Evolutionary conservation across 2,329 filamentous ascomycete genomes (phyloP).

Genomic region (Aspergillus sp.): DNA sequence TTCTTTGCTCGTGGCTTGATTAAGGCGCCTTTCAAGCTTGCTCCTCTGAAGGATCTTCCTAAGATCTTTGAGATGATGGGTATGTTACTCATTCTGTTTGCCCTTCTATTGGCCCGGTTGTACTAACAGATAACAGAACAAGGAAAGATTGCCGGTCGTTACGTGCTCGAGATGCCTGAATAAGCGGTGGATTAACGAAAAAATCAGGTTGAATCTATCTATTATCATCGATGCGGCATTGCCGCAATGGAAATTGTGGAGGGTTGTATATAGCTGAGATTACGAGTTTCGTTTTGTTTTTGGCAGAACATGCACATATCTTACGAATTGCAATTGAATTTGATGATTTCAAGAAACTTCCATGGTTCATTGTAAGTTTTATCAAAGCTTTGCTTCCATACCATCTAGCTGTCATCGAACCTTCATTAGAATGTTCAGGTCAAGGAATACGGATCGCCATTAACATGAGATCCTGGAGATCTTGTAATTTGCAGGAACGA

Average conservation of each 20-base stretch:
- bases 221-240: not conserved
- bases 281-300: not conserved
- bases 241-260: not conserved
- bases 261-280: not conserved
- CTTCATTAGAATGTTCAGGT: too few relatives aligned
- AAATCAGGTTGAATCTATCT: not conserved
- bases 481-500: too few relatives aligned
- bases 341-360: too few relatives aligned
- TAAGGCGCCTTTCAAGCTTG: conserved; percentile 77
- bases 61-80: conserved; percentile 72
- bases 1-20: conserved; percentile 80
- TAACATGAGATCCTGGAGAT: too few relatives aligned
- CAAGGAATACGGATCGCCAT: too few relatives aligned
- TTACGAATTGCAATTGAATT: not conserved
- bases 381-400: too few relatives aligned
- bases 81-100: not conserved
- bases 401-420: too few relatives aligned
- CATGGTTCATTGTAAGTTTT: too few relatives aligned
- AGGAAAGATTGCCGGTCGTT: conserved; percentile 7
- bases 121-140: not conserved
- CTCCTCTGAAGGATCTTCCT: conserved; percentile 74
- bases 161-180: conserved; percentile 6
- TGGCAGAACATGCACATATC: not conserved
- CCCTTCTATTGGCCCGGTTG: not conserved
- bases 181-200: not conserved